Percentiles rank a stretch among this genome's conserved stretches.
These are phyloP conservation scores for Rosa persica DNA, from an alignment of 306 rosid genomes.

Conservation along the genomic window DNA sequence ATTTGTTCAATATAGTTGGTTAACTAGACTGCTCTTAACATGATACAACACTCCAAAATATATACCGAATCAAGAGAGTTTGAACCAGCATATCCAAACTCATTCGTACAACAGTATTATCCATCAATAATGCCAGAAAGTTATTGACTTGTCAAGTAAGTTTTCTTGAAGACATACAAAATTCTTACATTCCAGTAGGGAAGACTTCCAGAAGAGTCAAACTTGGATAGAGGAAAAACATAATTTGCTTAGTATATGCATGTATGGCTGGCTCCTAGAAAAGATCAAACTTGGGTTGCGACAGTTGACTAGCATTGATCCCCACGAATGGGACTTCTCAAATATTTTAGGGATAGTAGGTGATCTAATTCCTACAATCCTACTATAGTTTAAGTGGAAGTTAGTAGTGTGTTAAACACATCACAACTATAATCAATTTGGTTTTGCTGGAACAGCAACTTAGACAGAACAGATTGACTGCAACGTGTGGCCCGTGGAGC, in stretches of 20 bases:
- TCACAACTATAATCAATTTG: not conserved
- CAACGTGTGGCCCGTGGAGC: not conserved
- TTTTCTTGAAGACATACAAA: not conserved
- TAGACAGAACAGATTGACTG: not conserved
- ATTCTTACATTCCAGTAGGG: not conserved
- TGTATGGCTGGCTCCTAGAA: not conserved
- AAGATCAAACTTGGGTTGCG: conserved; percentile 7
- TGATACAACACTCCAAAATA: not conserved
- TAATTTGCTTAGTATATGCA: not conserved
- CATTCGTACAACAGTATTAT: not conserved
- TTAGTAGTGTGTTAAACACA: not conserved
- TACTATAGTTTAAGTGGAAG: not conserved
- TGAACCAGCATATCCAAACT: not conserved
- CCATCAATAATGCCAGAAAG: not conserved
- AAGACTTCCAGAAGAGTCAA: not conserved
- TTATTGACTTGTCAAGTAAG: not conserved
- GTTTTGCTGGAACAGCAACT: not conserved
- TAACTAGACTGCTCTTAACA: not conserved
- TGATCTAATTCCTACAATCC: not conserved
- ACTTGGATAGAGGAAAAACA: conserved; percentile 1
- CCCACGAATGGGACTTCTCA: not conserved
- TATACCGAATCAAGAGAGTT: not conserved
- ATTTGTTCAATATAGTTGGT: not conserved
- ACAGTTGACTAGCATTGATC: not conserved
- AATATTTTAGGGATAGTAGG: not conserved